These are phyloP conservation scores for Blepharisma japonicum DNA, from an alignment of 73 alveolate species.

Conservation along the genomic window DNA sequence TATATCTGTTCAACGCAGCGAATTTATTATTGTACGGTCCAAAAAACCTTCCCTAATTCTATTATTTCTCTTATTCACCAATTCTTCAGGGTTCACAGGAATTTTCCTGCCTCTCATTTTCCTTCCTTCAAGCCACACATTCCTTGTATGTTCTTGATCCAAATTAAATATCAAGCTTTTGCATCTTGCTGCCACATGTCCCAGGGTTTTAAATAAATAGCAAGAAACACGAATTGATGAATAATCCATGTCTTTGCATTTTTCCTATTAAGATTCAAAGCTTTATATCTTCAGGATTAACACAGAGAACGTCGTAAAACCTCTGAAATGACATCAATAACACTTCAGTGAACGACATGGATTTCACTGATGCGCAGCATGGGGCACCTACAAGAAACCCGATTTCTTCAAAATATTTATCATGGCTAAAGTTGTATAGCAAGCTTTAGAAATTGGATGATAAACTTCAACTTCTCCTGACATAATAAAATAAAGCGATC, in stretches of 20 bases:
- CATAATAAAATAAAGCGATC: constrained; percentile 63
- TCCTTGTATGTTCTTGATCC: constrained; percentile 18
- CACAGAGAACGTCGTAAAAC: background rate
- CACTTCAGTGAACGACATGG: constrained; percentile 65
- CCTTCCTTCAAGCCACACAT: constrained; percentile 4
- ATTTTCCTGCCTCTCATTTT: too few relatives aligned
- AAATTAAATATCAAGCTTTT: background rate
- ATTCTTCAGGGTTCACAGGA: too few relatives aligned
- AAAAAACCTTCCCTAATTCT: too few relatives aligned
- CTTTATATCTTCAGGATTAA: background rate
- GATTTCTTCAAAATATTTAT: constrained; percentile 76
- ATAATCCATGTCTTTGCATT: background rate
- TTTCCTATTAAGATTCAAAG: background rate
- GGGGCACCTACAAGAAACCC: constrained; percentile 76
- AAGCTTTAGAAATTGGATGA: constrained; percentile 50
- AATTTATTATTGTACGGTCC: too few relatives aligned
- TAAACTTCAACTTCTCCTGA: constrained; percentile 64
- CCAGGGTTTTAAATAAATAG: background rate
- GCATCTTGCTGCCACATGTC: constrained; percentile 26
- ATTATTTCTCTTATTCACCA: too few relatives aligned
- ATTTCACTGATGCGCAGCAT: constrained; percentile 68
- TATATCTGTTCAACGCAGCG: too few relatives aligned
- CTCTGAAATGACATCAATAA: background rate
- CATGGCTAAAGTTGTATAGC: constrained; percentile 50
- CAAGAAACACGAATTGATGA: background rate